Evolutionary conservation across 805 yeast species (phyloP), one percentile per base, ranked within the genome.

Genomic region (Limtongozyma cylindracea): DNA sequence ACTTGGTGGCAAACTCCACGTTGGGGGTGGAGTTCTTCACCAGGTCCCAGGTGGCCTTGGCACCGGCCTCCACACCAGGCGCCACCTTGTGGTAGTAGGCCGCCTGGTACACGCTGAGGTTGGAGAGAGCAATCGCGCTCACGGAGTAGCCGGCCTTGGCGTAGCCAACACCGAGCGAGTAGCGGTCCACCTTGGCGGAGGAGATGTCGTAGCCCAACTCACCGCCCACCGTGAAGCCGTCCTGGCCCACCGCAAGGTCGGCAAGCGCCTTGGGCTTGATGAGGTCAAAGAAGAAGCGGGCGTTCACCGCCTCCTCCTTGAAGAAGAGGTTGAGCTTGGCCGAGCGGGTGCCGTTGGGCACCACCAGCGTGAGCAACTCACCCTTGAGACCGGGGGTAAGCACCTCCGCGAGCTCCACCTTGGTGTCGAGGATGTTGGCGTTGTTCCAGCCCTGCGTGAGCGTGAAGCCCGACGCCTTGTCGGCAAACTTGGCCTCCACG

Each of bases 391-490:
- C 95, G 38, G 91, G 92, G 29, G 94, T 72, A 53, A 84, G 63
- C 38, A 78, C 73, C 50, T 82, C 91, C 27, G 70, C 61, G 40
- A 88, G 62, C 59, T 84, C 95, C 37, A 88, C 61, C 63, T 78
- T 84, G 56, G 96, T 76, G 60, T 66, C 72, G 45, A 88, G 58
- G 32, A 72, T 62, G 52, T 84, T 84, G 49, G 91, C 71, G 38
- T 91, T 77, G 57, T 82, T 71, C 94, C 96, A 82, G 45, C 94
- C 93, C 61, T 88, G 96, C 36, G 94, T 80, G 43, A 88, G 56
- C 32, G 94, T 67, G 42, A 88, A 59, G 32, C 95, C 95, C 30
- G 88, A 58, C 30, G 80, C 61, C 61, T 78, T 78, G 66, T 88
- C 98, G 29, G 74, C 53, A 61, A 71, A 76, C 60, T 76, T 78